These are phyloP conservation scores for Scalesia atractyloides DNA, from an alignment of 129 eudicot species.

Conservation along the genomic window DNA sequence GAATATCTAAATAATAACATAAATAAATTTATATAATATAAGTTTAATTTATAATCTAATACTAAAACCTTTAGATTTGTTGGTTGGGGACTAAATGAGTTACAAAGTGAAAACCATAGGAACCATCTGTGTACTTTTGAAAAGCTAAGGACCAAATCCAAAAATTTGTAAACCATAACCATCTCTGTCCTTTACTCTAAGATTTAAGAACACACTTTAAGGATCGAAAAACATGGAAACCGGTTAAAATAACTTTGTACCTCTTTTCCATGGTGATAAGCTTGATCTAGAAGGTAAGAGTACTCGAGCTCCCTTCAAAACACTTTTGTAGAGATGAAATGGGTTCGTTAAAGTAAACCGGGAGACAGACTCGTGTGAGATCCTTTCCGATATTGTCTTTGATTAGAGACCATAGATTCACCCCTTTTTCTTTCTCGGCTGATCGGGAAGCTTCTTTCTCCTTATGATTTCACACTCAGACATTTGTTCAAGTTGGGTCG, in stretches of 20 bases:
- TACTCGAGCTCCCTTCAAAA: slow-evolving; percentile 89
- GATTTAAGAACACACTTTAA: not conserved
- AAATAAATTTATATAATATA: too few species aligned
- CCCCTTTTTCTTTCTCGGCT: slow-evolving; percentile 81
- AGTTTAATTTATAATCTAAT: too few species aligned
- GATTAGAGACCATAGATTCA: slow-evolving; percentile 89
- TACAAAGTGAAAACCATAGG: too few species aligned
- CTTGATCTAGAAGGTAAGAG: slow-evolving; percentile 83
- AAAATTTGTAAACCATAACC: too few species aligned
- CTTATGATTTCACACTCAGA: slow-evolving; percentile 43
- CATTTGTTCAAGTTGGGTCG: slow-evolving; percentile 33
- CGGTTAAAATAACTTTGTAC: slow-evolving; percentile 29
- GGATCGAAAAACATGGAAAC: not conserved
- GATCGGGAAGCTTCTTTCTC: slow-evolving; percentile 84
- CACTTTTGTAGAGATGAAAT: slow-evolving; percentile 89
- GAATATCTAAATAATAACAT: too few species aligned
- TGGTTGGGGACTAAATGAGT: too few species aligned
- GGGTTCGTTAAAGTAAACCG: slow-evolving; percentile 93
- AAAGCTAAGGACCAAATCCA: too few species aligned
- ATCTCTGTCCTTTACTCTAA: not conserved
- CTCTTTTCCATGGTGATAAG: slow-evolving; percentile 77
- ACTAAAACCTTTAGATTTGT: too few species aligned
- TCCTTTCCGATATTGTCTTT: slow-evolving; percentile 90
- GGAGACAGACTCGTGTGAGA: slow-evolving; percentile 84
- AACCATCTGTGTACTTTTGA: too few species aligned